A percentile compares a stretch with the other conserved stretches of the same genome.
These are phyloP conservation scores for Tetrapisispora fleetii DNA, from an alignment of 805 yeast species.

Conservation along the genomic window DNA sequence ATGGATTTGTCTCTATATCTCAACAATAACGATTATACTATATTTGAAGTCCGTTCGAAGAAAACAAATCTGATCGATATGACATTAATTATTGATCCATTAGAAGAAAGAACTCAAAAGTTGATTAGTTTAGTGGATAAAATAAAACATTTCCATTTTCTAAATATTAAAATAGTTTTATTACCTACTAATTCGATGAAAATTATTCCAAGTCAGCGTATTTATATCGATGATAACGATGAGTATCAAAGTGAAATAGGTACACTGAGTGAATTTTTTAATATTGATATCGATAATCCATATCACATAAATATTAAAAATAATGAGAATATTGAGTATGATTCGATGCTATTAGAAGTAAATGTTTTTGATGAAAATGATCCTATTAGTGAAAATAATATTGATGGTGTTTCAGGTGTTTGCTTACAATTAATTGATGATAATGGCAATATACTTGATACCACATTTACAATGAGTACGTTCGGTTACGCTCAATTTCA, in stretches of 20 bases:
- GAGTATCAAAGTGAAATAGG: slow-evolving; percentile 29
- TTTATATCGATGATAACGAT: slow-evolving; percentile 33
- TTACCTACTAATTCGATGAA: slow-evolving; percentile 43
- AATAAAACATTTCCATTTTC: slow-evolving; percentile 37
- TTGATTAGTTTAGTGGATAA: slow-evolving; percentile 39
- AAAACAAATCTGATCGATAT: slow-evolving; percentile 41
- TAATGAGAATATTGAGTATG: slow-evolving; percentile 32
- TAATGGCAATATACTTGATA: slow-evolving; percentile 27
- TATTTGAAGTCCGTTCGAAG: slow-evolving; percentile 13
- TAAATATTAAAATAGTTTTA: slow-evolving; percentile 44
- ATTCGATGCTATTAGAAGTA: slow-evolving; percentile 59
- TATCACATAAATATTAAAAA: slow-evolving; percentile 4
- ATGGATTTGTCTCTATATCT: slow-evolving; percentile 33
- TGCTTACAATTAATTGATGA: slow-evolving; percentile 39
- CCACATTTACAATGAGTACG: slow-evolving; percentile 67
- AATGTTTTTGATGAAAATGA: slow-evolving; percentile 40
- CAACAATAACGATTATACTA: slow-evolving; percentile 10
- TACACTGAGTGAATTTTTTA: slow-evolving; percentile 17
- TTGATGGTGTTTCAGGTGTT: slow-evolving; percentile 35
- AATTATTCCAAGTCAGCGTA: slow-evolving; percentile 43
- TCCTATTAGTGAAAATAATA: slow-evolving; percentile 14
- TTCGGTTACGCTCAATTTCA: slow-evolving; percentile 73
- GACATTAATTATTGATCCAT: slow-evolving; percentile 59
- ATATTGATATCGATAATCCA: slow-evolving; percentile 18
- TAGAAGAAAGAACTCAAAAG: slow-evolving; percentile 58